Conservation (phyloP, 2,329 filamentous ascomycete genomes). For the Diaporthe vexans region DNA sequence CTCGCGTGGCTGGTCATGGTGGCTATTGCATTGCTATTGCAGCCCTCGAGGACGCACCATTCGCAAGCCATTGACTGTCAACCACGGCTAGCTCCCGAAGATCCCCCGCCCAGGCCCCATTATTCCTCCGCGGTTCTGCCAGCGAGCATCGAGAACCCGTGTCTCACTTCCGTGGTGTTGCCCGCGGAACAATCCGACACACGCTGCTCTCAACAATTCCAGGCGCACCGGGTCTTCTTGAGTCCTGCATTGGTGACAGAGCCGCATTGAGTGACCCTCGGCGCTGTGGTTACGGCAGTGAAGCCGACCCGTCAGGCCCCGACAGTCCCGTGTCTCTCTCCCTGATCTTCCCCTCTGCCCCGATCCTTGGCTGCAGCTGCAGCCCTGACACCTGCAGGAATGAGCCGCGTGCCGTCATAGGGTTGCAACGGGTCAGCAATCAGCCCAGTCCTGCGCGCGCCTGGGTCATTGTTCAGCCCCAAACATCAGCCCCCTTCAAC, state of each 20-base stretch:
- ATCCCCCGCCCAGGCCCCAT: background rate
- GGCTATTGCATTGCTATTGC: background rate
- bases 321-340: constrained; percentile 8
- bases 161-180: background rate
- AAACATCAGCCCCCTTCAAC: background rate
- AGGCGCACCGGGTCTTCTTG: too few relatives aligned
- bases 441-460: background rate
- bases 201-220: background rate
- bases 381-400: constrained; percentile 32
- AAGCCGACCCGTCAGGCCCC: constrained; percentile 25
- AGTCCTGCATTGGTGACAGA: background rate
- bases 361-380: constrained; percentile 22
- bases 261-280: background rate
- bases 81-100: constrained; percentile 16
- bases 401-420: constrained; percentile 33
- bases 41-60: background rate
- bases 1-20: background rate
- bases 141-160: background rate
- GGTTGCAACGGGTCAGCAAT: constrained; percentile 8
- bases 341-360: background rate
- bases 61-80: background rate
- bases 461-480: background rate
- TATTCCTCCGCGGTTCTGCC: constrained; percentile 9
- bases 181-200: background rate
- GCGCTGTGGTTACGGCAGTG: background rate